A percentile compares a stretch with the other conserved stretches of the same genome.
These are phyloP conservation scores for Fusarium solani-melongenae DNA, from an alignment of 2,329 filamentous ascomycete species.

Conservation along the genomic window DNA sequence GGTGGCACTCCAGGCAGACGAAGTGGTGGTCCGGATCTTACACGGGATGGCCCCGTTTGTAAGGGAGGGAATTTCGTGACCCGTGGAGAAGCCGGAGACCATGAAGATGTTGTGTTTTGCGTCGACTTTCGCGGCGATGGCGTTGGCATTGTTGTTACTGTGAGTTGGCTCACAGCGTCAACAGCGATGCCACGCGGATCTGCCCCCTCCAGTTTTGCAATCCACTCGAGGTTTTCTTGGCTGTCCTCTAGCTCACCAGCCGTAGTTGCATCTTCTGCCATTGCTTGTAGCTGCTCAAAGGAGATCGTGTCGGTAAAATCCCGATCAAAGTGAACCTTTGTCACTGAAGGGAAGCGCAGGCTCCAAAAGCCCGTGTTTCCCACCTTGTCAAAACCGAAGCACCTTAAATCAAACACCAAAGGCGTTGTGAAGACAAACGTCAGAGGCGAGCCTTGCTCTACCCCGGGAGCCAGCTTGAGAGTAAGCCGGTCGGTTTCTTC, in stretches of 20 bases:
- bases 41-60: background rate
- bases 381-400: slow-evolving; percentile 81
- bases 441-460: slow-evolving; percentile 55
- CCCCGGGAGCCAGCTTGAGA: slow-evolving; percentile 59
- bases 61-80: background rate
- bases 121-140: slow-evolving; percentile 47
- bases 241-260: slow-evolving; percentile 63
- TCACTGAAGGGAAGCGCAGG: slow-evolving; percentile 79
- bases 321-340: slow-evolving; percentile 82
- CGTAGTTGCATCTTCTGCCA: slow-evolving; percentile 69
- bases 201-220: slow-evolving; percentile 67
- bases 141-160: slow-evolving; percentile 51
- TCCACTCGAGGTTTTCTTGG: slow-evolving; percentile 71
- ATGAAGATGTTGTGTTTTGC: slow-evolving; percentile 35
- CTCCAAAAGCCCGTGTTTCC: slow-evolving; percentile 77
- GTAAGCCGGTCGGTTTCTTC: slow-evolving; percentile 54
- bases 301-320: slow-evolving; percentile 75
- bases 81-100: slow-evolving; percentile 28
- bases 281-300: slow-evolving; percentile 75
- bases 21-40: background rate
- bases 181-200: slow-evolving; percentile 58
- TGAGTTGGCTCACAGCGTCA: slow-evolving; percentile 60
- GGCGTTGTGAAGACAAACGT: slow-evolving; percentile 73
- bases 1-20: slow-evolving; percentile 1
- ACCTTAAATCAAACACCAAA: slow-evolving; percentile 82